Percentiles rank a stretch among this genome's conserved stretches.
Evolutionary conservation across 164 flowering plant genomes (phyloP).

Genomic region (Kalanchoe fedtschenkoi): DNA sequence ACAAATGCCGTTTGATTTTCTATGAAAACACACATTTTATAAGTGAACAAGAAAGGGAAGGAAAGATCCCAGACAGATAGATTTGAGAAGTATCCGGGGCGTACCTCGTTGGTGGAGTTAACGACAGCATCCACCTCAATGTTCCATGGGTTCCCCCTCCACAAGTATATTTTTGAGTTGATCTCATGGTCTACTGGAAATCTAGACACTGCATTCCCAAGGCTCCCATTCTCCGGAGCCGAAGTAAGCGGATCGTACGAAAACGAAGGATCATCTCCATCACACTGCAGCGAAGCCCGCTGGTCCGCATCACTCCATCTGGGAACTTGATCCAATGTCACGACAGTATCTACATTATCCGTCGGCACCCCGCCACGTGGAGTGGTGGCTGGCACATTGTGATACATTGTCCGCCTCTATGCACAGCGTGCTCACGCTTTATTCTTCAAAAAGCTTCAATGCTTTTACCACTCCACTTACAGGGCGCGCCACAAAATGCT

Average conservation of each 20-base stretch:
- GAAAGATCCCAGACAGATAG: background rate
- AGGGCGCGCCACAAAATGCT: background rate
- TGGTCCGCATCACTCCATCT: conserved; percentile 84
- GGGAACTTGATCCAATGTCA: conserved; percentile 82
- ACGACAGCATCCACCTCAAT: conserved; percentile 99
- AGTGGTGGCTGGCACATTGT: conserved; percentile 44
- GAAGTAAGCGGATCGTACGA: conserved; percentile 67
- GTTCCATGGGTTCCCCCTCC: conserved; percentile 99
- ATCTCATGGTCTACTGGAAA: conserved; percentile 89
- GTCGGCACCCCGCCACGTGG: conserved; percentile 57
- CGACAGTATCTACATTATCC: conserved; percentile 59
- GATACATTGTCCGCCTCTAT: conserved; percentile 34
- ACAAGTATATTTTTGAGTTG: conserved; percentile 80
- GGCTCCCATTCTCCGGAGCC: conserved; percentile 35
- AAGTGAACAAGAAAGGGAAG: background rate
- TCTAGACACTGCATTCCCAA: conserved; percentile 50
- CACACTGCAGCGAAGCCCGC: conserved; percentile 39
- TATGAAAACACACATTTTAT: no score
- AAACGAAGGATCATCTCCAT: conserved; percentile 42
- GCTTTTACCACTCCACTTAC: background rate
- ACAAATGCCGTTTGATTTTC: no score
- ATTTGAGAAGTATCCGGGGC: background rate
- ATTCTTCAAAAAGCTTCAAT: background rate
- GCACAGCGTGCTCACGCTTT: background rate
- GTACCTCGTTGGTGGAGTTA: conserved; percentile 94